Base-by-base conservation (phyloP, 2,329 filamentous ascomycete species). In the Grosmannia penicillata region DNA sequence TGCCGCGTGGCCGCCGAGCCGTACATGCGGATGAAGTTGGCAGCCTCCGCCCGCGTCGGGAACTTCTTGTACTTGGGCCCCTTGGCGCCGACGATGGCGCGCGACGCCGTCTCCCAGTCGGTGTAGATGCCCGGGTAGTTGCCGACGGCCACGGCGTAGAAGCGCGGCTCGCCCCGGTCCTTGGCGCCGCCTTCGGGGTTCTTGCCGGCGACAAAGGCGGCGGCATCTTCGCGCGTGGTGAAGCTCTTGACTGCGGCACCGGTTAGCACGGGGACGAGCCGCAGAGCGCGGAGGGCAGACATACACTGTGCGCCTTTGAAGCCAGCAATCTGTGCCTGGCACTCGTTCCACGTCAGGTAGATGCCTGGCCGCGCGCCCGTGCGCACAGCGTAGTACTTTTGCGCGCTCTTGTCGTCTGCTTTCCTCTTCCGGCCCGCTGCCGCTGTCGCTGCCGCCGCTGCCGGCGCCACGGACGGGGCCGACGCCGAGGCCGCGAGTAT, bases 51-150 rank as follows among this genome's bases (percentile, higher is more conserved):
- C 21, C 69, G 65, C 1, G 72, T 80, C 4, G 61, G 56, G 47
- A 86, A 87, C 44, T 72, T 79, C 56, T 78, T 82, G 55, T 81
- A 75, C 48, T 75, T 75, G 29, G 73, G 72, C 6, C 75, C 76
- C 48, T 78, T 78, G 52, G 77, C 78, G 3, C 80, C 83, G 24
- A 66, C 73, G 44, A 91, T 83, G 46, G 89, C 81, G 45, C 75
- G 65, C 43, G 79, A 67, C 10, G 81, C 83, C 30, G 76, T 72
- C 11, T 69, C 57, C 85, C 86, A 79, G 40, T 74, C 64, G 2
- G 60, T 65, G 52, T 74, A 78, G 23, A 79, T 69, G 24, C 75
- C 75, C 2, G 73, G 69, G 15, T 56, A 57, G 31, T 58, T 61
- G n/a, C 74, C 75, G 6, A 71, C 60, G 1, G 73, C 75, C 6